A percentile compares a stretch with the other conserved stretches of the same genome.
Evolutionary conservation across 1,284 basidiomycete species (phyloP).

Genomic region (Pyrrhoderma lamaoense): DNA sequence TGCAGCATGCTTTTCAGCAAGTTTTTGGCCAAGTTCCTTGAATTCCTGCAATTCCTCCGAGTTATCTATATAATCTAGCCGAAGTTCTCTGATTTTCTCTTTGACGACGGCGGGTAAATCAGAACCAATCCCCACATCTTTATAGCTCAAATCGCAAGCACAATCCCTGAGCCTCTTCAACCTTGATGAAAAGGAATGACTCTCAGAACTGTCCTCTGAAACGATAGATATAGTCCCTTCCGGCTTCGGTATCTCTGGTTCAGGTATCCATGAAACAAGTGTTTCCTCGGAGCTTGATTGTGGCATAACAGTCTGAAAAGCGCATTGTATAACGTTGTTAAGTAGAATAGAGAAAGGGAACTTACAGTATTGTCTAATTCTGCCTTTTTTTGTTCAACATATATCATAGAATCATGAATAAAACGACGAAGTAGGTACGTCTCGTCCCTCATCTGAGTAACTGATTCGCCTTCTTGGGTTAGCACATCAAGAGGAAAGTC

Average conservation of each 20-base stretch:
- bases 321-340: background rate
- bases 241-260: background rate
- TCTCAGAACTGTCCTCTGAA: background rate
- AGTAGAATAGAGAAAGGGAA: background rate
- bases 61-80: background rate
- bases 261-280: too few relatives aligned
- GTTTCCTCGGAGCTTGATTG: too few relatives aligned
- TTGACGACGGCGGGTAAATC: background rate
- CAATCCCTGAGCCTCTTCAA: background rate
- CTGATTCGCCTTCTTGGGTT: background rate
- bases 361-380: constrained; percentile 8
- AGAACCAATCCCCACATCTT: background rate
- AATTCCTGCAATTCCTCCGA: background rate
- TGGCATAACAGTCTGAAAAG: background rate
- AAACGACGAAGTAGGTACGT: background rate
- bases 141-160: background rate
- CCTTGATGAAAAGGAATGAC: background rate
- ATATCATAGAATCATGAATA: constrained; percentile 1
- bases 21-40: background rate
- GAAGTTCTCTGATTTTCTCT: constrained; percentile 3
- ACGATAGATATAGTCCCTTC: background rate
- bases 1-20: background rate
- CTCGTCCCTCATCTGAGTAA: background rate
- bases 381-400: background rate
- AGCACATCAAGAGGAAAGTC: constrained; percentile 9